phyloP scores from a whole-genome alignment of 2,329 filamentous ascomycete species.

The Bretziella fagacearum region DNA sequence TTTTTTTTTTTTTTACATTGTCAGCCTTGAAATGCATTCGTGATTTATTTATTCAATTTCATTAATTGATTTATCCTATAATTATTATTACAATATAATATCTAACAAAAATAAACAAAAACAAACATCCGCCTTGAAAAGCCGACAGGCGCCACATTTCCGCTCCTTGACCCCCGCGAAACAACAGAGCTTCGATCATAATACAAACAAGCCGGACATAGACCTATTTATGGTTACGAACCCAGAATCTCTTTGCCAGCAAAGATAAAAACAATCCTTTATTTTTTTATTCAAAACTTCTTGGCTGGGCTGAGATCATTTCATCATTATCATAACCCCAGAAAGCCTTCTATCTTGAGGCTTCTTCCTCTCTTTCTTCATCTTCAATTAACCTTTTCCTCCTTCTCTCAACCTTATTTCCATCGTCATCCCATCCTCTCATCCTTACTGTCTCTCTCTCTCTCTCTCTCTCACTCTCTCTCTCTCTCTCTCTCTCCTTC shows the following conservation, averaged over 20 bases:
- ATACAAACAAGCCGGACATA: background rate
- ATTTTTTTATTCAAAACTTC: background rate
- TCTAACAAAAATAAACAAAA: background rate
- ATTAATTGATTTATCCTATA: too few relatives aligned
- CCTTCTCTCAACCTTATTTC: background rate
- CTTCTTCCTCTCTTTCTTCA: background rate
- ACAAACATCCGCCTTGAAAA: background rate
- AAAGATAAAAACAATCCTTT: background rate
- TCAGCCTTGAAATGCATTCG: too few relatives aligned
- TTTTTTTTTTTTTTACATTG: too few relatives aligned
- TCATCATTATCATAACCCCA: too few relatives aligned
- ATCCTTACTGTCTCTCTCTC: too few relatives aligned
- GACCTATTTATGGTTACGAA: background rate
- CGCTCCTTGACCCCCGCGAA: background rate
- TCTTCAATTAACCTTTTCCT: background rate
- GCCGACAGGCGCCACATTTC: slow-evolving; percentile 1
- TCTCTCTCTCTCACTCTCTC: too few relatives aligned
- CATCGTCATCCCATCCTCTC: background rate
- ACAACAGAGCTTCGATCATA: background rate
- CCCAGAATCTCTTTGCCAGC: too few relatives aligned
- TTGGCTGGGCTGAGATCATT: background rate
- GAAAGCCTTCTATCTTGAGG: too few relatives aligned
- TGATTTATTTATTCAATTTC: too few relatives aligned
- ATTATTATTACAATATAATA: too few relatives aligned
- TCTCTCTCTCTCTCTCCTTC: background rate